A percentile compares a stretch with the other conserved stretches of the same genome.
phyloP scores from a whole-genome alignment of 2,329 filamentous ascomycete genomes.

The Cytospora mali region DNA sequence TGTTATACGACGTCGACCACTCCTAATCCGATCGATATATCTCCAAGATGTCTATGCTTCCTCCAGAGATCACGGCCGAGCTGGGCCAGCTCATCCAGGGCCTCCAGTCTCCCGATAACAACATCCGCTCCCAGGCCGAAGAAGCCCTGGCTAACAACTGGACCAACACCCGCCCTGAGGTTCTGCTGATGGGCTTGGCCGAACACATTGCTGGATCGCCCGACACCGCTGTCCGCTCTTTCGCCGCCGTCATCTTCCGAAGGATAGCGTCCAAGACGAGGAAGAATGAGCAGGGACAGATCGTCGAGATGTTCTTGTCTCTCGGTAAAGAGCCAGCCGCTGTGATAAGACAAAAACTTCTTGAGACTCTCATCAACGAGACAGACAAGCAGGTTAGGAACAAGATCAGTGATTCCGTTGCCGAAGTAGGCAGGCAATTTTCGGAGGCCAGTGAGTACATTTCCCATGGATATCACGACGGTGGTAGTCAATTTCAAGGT shows the following conservation, averaged over 20 bases:
- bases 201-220: constrained; percentile 85
- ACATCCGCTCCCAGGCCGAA: constrained; percentile 81
- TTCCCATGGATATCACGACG: no score
- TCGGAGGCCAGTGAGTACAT: constrained; percentile 76
- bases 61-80: constrained; percentile 80
- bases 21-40: constrained; percentile 12
- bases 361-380: constrained; percentile 76
- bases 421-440: constrained; percentile 93
- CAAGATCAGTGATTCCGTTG: constrained; percentile 97
- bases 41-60: constrained; percentile 76
- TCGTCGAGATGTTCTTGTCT: constrained; percentile 83
- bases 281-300: constrained; percentile 72
- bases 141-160: constrained; percentile 90
- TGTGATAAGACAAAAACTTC: constrained; percentile 80
- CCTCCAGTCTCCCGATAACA: constrained; percentile 88
- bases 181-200: constrained; percentile 89
- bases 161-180: constrained; percentile 78
- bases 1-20: constrained; percentile 8
- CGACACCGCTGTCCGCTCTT: constrained; percentile 82
- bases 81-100: constrained; percentile 85
- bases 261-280: constrained; percentile 87
- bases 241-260: constrained; percentile 91
- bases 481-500: background rate
- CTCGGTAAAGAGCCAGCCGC: constrained; percentile 72
- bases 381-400: constrained; percentile 76